phyloP scores from a whole-genome alignment of 2,329 filamentous ascomycete species.

The Fusarium sp. region DNA sequence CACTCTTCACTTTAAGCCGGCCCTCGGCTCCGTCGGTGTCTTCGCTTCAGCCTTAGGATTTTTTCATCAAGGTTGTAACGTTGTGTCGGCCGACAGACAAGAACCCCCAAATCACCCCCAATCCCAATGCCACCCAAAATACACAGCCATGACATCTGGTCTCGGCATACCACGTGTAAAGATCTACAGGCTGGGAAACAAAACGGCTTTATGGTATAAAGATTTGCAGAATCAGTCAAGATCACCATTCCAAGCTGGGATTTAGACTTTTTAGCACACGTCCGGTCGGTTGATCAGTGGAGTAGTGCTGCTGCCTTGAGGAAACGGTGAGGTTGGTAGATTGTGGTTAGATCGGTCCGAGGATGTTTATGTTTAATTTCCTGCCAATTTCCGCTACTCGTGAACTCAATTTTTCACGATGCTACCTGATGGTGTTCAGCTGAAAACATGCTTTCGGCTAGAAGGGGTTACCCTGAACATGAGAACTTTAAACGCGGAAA shows the following conservation, averaged over 20 bases:
- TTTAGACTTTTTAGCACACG: not conserved
- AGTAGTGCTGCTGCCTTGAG: not conserved
- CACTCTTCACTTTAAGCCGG: not conserved
- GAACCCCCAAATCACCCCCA: not conserved
- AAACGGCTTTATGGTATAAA: fast-evolving
- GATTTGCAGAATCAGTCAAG: not conserved
- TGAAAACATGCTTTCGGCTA: not conserved
- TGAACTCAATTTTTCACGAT: not conserved
- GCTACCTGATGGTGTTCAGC: not conserved
- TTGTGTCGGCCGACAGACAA: not conserved
- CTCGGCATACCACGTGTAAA: not conserved
- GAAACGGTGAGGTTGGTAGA: not conserved
- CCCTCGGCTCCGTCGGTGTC: not conserved
- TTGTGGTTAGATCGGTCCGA: not conserved
- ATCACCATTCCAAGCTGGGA: not conserved
- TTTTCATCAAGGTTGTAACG: not conserved
- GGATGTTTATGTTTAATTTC: not conserved
- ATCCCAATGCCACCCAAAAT: not conserved
- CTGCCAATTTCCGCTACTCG: constrained; percentile 3
- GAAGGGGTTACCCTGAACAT: not conserved
- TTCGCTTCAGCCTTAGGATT: not conserved
- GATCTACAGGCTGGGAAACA: not conserved
- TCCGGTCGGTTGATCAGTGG: constrained; percentile 7
- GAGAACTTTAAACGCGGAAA: not conserved
- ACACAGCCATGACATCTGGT: not conserved